Evolutionary conservation across 2,329 filamentous ascomycete species (phyloP).

Genomic region (Dryadomyces quercus-mongolicae): DNA sequence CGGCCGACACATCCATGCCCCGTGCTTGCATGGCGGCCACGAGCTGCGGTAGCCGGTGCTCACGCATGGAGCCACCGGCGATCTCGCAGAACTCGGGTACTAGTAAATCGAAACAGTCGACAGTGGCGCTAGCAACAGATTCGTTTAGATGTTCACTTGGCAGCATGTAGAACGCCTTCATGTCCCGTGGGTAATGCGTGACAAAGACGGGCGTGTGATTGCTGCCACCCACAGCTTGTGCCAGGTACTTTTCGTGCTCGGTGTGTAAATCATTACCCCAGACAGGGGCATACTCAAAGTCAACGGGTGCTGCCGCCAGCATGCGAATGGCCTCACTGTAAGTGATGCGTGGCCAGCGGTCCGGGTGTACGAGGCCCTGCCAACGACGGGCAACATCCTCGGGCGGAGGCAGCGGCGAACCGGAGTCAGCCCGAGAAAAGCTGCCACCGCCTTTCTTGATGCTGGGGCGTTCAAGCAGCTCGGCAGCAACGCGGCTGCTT

Average conservation of each 20-base stretch:
- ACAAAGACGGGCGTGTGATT: conserved; percentile 64
- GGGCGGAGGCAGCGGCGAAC: not conserved
- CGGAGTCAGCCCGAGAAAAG: not conserved
- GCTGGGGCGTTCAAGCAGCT: conserved; percentile 27
- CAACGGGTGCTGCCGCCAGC: conserved; percentile 44
- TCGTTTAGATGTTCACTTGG: conserved; percentile 14
- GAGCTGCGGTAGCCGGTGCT: conserved; percentile 39
- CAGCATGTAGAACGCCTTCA: conserved; percentile 78
- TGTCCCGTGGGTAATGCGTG: conserved; percentile 75
- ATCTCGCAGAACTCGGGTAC: conserved; percentile 80
- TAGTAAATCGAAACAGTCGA: conserved; percentile 83
- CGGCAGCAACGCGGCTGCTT: conserved; percentile 28
- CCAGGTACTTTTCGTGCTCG: conserved; percentile 86
- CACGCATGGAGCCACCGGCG: conserved; percentile 79
- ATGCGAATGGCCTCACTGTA: conserved; percentile 67
- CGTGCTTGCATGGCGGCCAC: conserved; percentile 4
- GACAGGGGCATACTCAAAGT: conserved; percentile 53
- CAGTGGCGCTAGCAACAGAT: conserved; percentile 34
- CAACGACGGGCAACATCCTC: conserved; percentile 39
- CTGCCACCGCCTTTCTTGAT: conserved; percentile 25
- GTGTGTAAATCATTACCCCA: conserved; percentile 72
- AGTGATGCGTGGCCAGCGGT: conserved; percentile 66
- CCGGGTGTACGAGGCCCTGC: conserved; percentile 45
- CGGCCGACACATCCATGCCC: conserved; percentile 2
- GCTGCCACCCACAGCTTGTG: conserved; percentile 38